Base-by-base conservation (phyloP, 768 basidiomycete genomes). In the Suillus cothurnatus region DNA sequence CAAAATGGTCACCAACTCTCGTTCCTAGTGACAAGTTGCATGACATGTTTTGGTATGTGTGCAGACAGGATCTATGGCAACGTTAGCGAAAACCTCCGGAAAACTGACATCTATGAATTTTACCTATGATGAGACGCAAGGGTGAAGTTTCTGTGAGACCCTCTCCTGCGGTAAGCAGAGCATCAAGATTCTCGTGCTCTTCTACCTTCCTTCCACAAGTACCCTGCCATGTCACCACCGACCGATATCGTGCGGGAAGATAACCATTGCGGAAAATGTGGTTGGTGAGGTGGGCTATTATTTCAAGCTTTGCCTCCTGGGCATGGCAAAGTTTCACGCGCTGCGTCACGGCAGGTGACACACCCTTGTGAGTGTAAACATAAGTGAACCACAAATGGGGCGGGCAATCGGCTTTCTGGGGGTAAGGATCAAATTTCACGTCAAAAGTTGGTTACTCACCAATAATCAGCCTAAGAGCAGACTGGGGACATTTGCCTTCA, bases 241-340 rank as follows among this genome's bases (percentile, higher is more conserved):
- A 68, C 61, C 82, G 74, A 47, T 75, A 61, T 58, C 78, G 72
- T n/a, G 73, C 66, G 8, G 77, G 71, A 31, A 78, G 70, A 61
- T 77, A 85, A 2, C 79, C 79, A 41, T 76, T 74, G 28, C 57
- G 66, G 72, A 85, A 85, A 68, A 84, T 74, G 64, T 84, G 65
- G 75, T 84, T 85, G 60, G 82, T 83, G 62, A 84, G 67, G 63
- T 84, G 79, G n/a, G 81, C 81, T 26, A 84, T 65, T 31, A 74
- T 72, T 66, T 81, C 81, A 60, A 80, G 72, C 68, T 73, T 78
- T 39, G 66, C 67, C 45, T 76, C 72, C 0, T 69, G 67, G 47
- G 66, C 65, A 45, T 79, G 76, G 19, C 57, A 39, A 45, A 84
- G 75, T 71, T 79, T 81, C 66, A 83, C 67, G 38, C 81, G 81